Conservation (phyloP, 495 filamentous ascomycete species). For the Penicillium longicatenatum region DNA sequence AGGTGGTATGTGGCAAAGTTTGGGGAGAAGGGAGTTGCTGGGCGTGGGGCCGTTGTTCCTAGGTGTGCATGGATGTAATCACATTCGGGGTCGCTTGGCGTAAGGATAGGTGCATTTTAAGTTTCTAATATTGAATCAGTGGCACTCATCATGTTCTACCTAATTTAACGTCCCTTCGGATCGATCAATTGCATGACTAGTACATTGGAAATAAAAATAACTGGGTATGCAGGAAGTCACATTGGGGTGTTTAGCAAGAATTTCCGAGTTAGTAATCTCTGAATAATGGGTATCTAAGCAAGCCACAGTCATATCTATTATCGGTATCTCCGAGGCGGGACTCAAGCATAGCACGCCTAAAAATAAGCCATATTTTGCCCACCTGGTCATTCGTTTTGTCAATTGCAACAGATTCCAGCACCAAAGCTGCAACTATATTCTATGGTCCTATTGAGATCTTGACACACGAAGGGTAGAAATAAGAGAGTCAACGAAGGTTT, state of each 20-base stretch:
- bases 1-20: conserved; percentile 90
- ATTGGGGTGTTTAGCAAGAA: too few relatives aligned
- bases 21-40: conserved; percentile 73
- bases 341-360: background rate
- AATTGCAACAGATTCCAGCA: too few relatives aligned
- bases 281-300: background rate
- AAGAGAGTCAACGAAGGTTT: too few relatives aligned
- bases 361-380: background rate
- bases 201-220: too few relatives aligned
- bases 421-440: too few relatives aligned
- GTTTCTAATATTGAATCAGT: background rate
- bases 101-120: background rate
- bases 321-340: background rate
- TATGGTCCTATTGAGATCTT: too few relatives aligned
- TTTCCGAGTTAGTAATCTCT: background rate
- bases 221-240: too few relatives aligned
- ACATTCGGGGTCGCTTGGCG: too few relatives aligned
- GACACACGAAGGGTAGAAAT: too few relatives aligned
- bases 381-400: too few relatives aligned
- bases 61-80: conserved; percentile 54
- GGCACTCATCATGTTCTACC: background rate
- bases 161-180: background rate
- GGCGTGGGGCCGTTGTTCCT: conserved; percentile 81
- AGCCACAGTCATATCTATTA: background rate
- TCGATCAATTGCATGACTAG: too few relatives aligned